Evolutionary conservation across 2,329 filamentous ascomycete species (phyloP), one percentile per base, ranked within the genome.

Genomic region (Diaporthe vaccinii): DNA sequence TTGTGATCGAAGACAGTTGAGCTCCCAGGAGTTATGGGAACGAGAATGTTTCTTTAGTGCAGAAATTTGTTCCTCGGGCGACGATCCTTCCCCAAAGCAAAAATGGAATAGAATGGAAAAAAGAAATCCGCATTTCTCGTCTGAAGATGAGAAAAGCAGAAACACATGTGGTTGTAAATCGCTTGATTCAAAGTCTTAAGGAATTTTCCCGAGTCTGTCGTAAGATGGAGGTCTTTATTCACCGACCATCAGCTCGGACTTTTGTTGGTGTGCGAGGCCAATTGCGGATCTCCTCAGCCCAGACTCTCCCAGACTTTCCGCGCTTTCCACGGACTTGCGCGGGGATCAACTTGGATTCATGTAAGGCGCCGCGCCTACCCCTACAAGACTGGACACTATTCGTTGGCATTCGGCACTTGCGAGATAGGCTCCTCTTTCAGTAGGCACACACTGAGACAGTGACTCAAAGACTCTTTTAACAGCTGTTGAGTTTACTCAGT

Each of bases 21-120:
- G 57, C 57, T 39, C 57, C 57, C 9, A 59, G 57, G 20, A 59
- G 57, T 7, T 59, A 34, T 39, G 57, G 57, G 57, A 59, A 59
- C 22, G 57, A 59, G 57, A 59, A 59, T 8, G 4, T 14, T 9
- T 39, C 22, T 14, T 8, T 41, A 22, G 8, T 15, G 57, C 57
- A 59, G 8, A 59, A 59, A 1, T 25, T 5, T 39, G 34, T 25
- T 59, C 10, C 22, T 25, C 25, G 7, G 6, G 57, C 57, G 57
- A 41, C 17, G 22, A 36, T 39, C 2, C 22, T 28, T 39, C 57
- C 17, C 34, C 9, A 5, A 25, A 59, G 57, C 34, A 59, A 59
- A 8, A 41, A 6, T 59, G 34, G 22, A 41, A 15, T 12, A 8
- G 34, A 2, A 9, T 15, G 9, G 34, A 39, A 34, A 1, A 41